Conservation (phyloP, 805 yeast species). For the Kluyveromyces starmeri region DNA sequence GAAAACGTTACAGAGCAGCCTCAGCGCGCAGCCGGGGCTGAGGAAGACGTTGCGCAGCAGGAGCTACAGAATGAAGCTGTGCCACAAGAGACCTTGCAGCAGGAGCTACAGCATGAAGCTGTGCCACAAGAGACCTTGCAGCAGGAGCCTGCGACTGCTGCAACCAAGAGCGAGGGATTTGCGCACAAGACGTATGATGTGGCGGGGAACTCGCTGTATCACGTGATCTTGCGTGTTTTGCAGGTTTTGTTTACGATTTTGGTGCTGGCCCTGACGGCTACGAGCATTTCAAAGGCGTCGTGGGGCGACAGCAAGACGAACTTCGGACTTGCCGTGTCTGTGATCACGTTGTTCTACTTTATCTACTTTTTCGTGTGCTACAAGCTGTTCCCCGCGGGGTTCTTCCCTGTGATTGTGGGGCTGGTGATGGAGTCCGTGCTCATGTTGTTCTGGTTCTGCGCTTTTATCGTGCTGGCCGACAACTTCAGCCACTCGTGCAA, state of each 20-base stretch:
- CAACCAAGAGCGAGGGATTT: no score
- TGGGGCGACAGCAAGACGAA: constrained; percentile 27
- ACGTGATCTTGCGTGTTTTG: constrained; percentile 4
- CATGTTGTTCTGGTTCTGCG: constrained; percentile 27
- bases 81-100: no score
- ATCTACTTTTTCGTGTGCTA: no score
- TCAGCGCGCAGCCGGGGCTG: no score
- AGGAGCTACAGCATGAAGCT: no score
- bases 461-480: constrained; percentile 29
- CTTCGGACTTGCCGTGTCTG: constrained; percentile 25
- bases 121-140: no score
- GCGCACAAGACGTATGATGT: no score
- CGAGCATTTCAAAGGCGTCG: constrained; percentile 16
- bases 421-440: constrained; percentile 23
- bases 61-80: no score
- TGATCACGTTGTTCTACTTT: constrained; percentile 24
- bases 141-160: no score
- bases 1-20: background rate
- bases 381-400: constrained; percentile 15
- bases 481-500: constrained; percentile 9
- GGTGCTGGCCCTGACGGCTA: constrained; percentile 25
- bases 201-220: background rate
- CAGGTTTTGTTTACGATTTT: constrained; percentile 24
- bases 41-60: no score
- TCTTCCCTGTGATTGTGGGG: constrained; percentile 19